These are phyloP conservation scores for Neurospora sp. DNA, from an alignment of 2,329 filamentous ascomycete genomes.

Conservation along the genomic window DNA sequence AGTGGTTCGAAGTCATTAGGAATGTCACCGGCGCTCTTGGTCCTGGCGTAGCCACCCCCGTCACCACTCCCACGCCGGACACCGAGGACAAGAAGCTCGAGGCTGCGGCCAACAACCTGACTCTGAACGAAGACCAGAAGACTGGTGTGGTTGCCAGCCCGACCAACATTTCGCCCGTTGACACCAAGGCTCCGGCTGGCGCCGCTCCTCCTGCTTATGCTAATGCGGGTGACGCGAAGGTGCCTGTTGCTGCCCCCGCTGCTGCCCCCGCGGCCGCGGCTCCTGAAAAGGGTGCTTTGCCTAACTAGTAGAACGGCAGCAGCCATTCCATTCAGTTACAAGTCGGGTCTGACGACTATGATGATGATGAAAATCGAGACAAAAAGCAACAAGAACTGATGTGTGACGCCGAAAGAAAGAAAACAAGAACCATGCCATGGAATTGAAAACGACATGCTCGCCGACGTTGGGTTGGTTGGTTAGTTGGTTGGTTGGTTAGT, in stretches of 20 bases:
- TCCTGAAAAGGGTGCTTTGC: conserved; percentile 1
- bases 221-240: conserved; percentile 20
- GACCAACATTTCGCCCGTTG: conserved; percentile 10
- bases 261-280: conserved; percentile 16
- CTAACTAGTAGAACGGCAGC: neutral
- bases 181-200: conserved; percentile 33
- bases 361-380: neutral
- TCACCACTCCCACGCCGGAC: conserved; percentile 17
- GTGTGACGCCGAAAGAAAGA: neutral
- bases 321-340: neutral
- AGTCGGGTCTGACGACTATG: neutral
- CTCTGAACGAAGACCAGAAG: neutral
- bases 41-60: conserved; percentile 23
- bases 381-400: neutral
- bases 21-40: conserved; percentile 45
- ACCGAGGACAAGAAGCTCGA: conserved; percentile 21
- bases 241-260: conserved; percentile 17
- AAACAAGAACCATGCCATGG: neutral
- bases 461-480: neutral
- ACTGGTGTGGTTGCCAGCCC: conserved; percentile 12
- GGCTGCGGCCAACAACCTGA: conserved; percentile 4
- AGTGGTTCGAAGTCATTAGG: conserved; percentile 73
- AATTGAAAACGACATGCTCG: neutral
- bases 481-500: neutral
- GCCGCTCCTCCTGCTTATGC: conserved; percentile 27